Evolutionary conservation across 352 stramenopile genomes (phyloP).

Genomic region (Phytophthora pini): DNA sequence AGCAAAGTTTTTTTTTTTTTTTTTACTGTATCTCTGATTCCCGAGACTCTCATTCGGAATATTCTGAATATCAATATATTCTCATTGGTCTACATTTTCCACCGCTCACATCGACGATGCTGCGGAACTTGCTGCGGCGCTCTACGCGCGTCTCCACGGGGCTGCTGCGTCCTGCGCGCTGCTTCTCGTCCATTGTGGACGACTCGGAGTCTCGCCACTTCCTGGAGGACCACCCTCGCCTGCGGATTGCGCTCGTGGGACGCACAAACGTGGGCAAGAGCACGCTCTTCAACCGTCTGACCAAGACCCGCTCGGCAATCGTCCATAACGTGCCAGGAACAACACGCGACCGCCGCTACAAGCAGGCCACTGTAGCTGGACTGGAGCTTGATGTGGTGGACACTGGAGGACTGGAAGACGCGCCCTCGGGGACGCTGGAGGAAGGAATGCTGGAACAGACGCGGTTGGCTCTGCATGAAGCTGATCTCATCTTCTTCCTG

Average conservation of each 20-base stretch:
- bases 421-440: slow-evolving; percentile 67
- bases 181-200: slow-evolving; percentile 13
- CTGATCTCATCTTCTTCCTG: slow-evolving; percentile 83
- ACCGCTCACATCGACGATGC: not conserved
- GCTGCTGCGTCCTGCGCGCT: slow-evolving; percentile 30
- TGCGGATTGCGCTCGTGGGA: slow-evolving; percentile 82
- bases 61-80: too few species aligned
- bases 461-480: slow-evolving; percentile 74
- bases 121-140: slow-evolving; percentile 47
- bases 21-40: not conserved
- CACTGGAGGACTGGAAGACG: slow-evolving; percentile 81
- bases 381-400: slow-evolving; percentile 87
- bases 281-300: slow-evolving; percentile 87
- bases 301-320: slow-evolving; percentile 76
- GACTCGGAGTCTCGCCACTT: slow-evolving; percentile 10
- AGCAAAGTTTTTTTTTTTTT: too few species aligned
- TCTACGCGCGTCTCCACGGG: slow-evolving; percentile 16
- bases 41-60: not conserved
- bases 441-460: slow-evolving; percentile 85
- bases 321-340: slow-evolving; percentile 87
- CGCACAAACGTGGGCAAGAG: slow-evolving; percentile 88
- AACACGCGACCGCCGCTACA: slow-evolving; percentile 81
- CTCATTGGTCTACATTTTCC: too few species aligned
- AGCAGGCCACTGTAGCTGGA: slow-evolving; percentile 61
- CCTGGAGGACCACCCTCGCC: slow-evolving; percentile 54